Base-by-base conservation (phyloP, 164 flowering plant species). In the Vitis labrusca region DNA sequence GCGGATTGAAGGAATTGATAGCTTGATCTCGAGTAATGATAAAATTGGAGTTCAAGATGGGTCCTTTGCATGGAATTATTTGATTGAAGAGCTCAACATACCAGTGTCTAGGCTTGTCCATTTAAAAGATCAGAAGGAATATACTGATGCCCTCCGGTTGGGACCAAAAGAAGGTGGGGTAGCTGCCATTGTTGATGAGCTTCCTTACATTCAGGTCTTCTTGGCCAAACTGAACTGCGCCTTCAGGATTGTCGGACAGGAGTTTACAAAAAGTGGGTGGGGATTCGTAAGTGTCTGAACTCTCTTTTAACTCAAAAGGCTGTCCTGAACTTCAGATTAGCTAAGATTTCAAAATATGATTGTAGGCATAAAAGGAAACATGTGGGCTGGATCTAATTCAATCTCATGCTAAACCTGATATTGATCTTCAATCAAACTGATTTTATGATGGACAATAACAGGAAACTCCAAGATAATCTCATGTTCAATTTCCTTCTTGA, bases 261-360 rank as follows among this genome's bases (percentile, higher is more conserved):
- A 90, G 80, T 94, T 94, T 69, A 91, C 96, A 1, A 89, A 86
- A 76, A 86, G 94, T 37, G 98, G 99, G 59, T 94, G 98, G 99
- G 99, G 98, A 75, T 94, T 92, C 76, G 99, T 94, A 84, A 92
- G 99, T 90, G 54, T 5, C 19, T 51, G 23, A 50, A 47, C 37
- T 11, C 10, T 16, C 2, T 44, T 37, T 32, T 37, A 37, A 3
- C 44, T 37, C 27, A 23, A 23, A 23, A 23, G 27, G 27, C 27
- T 23, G 27, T 23, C 27, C 27, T 23, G 27, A 23, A 23, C 27
- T 23, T 23, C 27, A 1, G 27, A 23, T 23, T 23, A 23, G 27
- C 27, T 23, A 23, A 23, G 27, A 23, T 23, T 23, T 23, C 27
- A 23, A 23, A 23, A 23, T 23, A 23, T 23, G 27, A 23, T 23